Evolutionary conservation across 2,329 filamentous ascomycete species (phyloP), one percentile per base, ranked within the genome.

Genomic region (Triangularia setosa): DNA sequence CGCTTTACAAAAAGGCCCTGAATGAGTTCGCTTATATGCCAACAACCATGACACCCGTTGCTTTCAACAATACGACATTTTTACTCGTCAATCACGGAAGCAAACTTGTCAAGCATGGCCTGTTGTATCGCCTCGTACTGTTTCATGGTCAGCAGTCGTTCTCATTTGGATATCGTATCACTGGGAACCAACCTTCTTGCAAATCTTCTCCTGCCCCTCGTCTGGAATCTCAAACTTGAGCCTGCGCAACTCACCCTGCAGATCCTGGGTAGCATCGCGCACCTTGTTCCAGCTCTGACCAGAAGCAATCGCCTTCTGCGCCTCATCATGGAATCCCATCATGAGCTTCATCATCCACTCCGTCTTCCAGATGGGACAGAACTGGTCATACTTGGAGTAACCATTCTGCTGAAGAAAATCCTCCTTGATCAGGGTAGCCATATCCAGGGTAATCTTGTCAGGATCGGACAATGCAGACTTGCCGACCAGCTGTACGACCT

Each of bases 341-440:
- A 99, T 98, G 69, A 92, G 90, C 86, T 96, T 97, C 95, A 99
- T 99, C 95, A 99, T 98, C 90, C 95, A 99, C 78, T 96, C 91
- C 0, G 95, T 99, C 89, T 99, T 99, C 95, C 95, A 99, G 74
- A 99, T 86, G 58, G 95, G 95, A 76, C 95, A 99, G 87, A 96
- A 99, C 81, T 98, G 93, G 76, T 99, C 95, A 77, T 99, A 98
- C 79, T 98, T 92, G 71, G 91, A 95, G 87, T 99, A 99, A 68
- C 95, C 95, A 81, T 99, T 99, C 79, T 99, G 95, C 80, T 99
- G 95, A 76, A 99, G 78, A 82, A 99, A 99, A 77, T 99, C 95
- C 75, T 99, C 95, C 87, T 99, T 99, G 79, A 99, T 82, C 71
- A 99, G 82, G 18, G 87, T 89, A 18, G 95, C 91, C 68, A 99